Evolutionary conservation across 78 protist genomes (phyloP).

Genomic region (Dictyostelium brefeldianum): DNA sequence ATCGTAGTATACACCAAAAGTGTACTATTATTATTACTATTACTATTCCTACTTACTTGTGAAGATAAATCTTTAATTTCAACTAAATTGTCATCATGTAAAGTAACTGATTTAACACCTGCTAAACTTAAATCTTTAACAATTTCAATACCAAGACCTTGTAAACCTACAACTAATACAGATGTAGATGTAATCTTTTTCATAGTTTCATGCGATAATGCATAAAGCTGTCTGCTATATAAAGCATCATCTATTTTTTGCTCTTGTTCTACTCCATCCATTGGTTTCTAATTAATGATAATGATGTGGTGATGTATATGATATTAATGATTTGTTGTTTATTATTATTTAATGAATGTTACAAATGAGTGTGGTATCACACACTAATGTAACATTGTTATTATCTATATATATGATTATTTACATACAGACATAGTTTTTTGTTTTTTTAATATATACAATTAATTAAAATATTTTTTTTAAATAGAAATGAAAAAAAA

Average conservation of each 20-base stretch:
- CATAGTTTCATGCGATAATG: slow-evolving; percentile 94
- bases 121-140: slow-evolving; percentile 99
- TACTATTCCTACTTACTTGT: slow-evolving; percentile 39
- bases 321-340: not conserved
- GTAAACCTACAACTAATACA: slow-evolving; percentile 94
- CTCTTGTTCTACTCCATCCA: slow-evolving; percentile 33
- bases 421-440: slow-evolving; percentile 8
- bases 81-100: slow-evolving; percentile 89
- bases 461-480: not conserved
- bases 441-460: not conserved
- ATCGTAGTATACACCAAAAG: not conserved
- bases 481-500: not conserved
- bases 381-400: too few relatives aligned
- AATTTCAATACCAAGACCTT: slow-evolving; percentile 98
- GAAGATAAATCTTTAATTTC: slow-evolving; percentile 83
- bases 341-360: not conserved
- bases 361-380: too few relatives aligned
- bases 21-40: not conserved
- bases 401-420: too few relatives aligned
- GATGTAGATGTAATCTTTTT: slow-evolving; percentile 73
- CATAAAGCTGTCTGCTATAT: slow-evolving; percentile 89
- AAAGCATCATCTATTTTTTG: slow-evolving; percentile 79
- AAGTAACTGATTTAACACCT: slow-evolving; percentile 95
- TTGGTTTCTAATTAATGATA: slow-evolving; percentile 62
- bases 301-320: too few relatives aligned